phyloP scores from a whole-genome alignment of 2,329 filamentous ascomycete species.

The Xylariaceae sp. region DNA sequence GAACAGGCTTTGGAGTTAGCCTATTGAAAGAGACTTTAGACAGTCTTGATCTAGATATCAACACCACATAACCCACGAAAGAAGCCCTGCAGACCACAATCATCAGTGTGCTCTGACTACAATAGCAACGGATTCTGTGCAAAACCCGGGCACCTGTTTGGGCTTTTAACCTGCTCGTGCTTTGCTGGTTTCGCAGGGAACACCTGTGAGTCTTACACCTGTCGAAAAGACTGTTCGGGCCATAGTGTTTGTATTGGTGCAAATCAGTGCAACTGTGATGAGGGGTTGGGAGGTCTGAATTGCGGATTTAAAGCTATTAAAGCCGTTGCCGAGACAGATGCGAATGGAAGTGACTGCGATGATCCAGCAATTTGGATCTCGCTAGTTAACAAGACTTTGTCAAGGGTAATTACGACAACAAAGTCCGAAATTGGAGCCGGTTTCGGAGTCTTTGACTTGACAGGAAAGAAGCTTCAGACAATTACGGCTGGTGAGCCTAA shows the following conservation, averaged over 20 bases:
- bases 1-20: conserved; percentile 47
- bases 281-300: conserved; percentile 51
- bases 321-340: conserved; percentile 50
- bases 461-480: conserved; percentile 53
- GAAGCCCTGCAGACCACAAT: conserved; percentile 30
- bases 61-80: conserved; percentile 47
- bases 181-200: conserved; percentile 50
- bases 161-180: conserved; percentile 44
- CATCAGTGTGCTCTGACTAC: conserved; percentile 45
- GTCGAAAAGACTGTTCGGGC: conserved; percentile 48
- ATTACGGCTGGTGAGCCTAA: conserved; percentile 55
- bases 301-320: conserved; percentile 52
- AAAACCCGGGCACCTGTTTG: conserved; percentile 10
- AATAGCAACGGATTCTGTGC: conserved; percentile 47
- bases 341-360: conserved; percentile 52
- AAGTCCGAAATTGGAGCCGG: conserved; percentile 57
- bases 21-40: conserved; percentile 46
- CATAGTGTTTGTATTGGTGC: conserved; percentile 50
- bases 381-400: conserved; percentile 46
- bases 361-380: conserved; percentile 58
- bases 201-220: conserved; percentile 45
- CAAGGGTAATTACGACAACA: conserved; percentile 58
- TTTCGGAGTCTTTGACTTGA: conserved; percentile 55
- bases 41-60: conserved; percentile 42
- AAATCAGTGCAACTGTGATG: conserved; percentile 48